Evolutionary conservation across 768 basidiomycete genomes (phyloP), one percentile per base, ranked within the genome.

Genomic region (Lentinula aciculospora): DNA sequence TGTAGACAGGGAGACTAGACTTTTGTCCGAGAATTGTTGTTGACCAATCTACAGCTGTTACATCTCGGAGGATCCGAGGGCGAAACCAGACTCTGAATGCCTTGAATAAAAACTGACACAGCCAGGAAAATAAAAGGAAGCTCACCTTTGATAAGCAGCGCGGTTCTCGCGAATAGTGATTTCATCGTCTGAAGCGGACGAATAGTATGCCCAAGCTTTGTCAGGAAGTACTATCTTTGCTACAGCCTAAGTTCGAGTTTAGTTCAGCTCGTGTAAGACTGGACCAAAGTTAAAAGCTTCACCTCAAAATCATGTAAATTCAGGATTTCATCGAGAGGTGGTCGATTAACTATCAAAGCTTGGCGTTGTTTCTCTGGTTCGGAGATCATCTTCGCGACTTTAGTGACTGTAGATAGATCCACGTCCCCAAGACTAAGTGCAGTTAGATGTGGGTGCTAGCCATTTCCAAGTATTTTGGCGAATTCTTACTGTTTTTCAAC

Each of bases 241-340:
- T 53, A 98, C 85, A n/a, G 89, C 81, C 91, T 93, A 58, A 25
- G 27, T 27, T 17, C 21, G 9, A 23, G 17, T 17, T 44, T 21
- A 31, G 3, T 31, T 15, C 8, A 17, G 3, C 21, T 23, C 40
- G n/a, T n/a, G 42, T 8, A 13, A 31, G 2, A 29, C 31, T 10
- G 29, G n/a, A n/a, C n/a, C n/a, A n/a, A n/a, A 46, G 32, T 42
- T 19, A 8, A 23, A 48, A 5, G 56, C 42, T 73, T 27, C 55
- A 86, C 92, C 79, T 98, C 95, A 65, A 98, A 97, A 70, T 98
- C 95, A 69, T 98, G 94, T 66, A 98, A 71, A 65, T 89, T 95
- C 27, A 98, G 75, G 53, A 96, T 85, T 69, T 90, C 89, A 49
- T 81, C 80, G 13, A 97, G 76, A 0, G 84, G 77, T 4, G 94